These are phyloP conservation scores for Yarrowia sp. DNA, from an alignment of 805 yeast species.

Conservation along the genomic window DNA sequence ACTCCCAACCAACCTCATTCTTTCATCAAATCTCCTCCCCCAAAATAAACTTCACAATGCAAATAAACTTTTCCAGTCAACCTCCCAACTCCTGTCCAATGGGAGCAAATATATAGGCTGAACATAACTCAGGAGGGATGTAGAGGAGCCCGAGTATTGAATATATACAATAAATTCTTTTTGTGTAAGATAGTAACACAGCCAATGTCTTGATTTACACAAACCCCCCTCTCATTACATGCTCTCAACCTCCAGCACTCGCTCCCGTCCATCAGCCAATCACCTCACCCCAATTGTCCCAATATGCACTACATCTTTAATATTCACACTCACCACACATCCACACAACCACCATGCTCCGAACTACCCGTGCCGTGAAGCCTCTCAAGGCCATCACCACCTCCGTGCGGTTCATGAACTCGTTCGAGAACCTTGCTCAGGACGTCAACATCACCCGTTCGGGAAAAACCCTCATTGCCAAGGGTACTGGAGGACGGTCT, in stretches of 20 bases:
- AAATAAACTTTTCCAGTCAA: too few relatives aligned
- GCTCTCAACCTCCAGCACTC: background rate
- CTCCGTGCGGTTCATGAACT: conserved; percentile 37
- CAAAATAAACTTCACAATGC: too few relatives aligned
- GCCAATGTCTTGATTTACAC: background rate
- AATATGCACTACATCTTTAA: background rate
- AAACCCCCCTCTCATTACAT: background rate
- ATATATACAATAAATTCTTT: too few relatives aligned
- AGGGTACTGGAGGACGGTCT: conserved; percentile 74
- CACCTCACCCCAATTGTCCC: background rate
- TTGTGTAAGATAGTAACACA: too few relatives aligned
- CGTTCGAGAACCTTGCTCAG: conserved; percentile 44
- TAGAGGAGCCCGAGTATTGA: too few relatives aligned
- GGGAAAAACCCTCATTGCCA: conserved; percentile 70
- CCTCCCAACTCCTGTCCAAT: background rate
- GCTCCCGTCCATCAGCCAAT: background rate
- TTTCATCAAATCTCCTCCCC: too few relatives aligned
- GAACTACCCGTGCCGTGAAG: conserved; percentile 24
- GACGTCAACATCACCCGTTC: conserved; percentile 64
- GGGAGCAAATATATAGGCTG: background rate
- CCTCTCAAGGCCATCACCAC: conserved; percentile 20
- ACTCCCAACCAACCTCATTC: too few relatives aligned
- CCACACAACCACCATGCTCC: conserved; percentile 13
- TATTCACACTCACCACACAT: background rate
- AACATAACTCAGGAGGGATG: too few relatives aligned